These are phyloP conservation scores for Vitis labrusca DNA, from an alignment of 164 flowering plant genomes.

Conservation along the genomic window DNA sequence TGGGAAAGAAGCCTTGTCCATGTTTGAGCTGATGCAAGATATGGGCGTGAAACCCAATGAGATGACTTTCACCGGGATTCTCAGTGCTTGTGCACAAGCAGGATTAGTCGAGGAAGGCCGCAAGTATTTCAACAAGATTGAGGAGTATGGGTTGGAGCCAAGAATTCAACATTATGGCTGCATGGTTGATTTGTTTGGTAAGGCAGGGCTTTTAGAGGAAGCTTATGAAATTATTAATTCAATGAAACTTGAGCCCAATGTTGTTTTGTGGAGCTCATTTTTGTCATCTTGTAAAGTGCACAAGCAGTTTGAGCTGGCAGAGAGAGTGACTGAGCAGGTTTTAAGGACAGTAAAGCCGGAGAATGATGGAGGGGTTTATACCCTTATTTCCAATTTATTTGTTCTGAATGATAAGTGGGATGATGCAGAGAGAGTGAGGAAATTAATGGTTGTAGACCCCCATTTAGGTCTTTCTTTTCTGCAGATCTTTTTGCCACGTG, in stretches of 20 bases:
- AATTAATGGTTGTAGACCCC: too few species aligned
- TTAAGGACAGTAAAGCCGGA: slow-evolving; percentile 44
- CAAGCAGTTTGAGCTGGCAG: slow-evolving; percentile 57
- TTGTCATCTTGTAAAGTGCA: slow-evolving; percentile 63
- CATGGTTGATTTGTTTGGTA: slow-evolving; percentile 66
- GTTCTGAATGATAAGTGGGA: slow-evolving; percentile 53
- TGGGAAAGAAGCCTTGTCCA: slow-evolving; percentile 34
- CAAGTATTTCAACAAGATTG: slow-evolving; percentile 38
- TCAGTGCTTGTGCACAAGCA: slow-evolving; percentile 51
- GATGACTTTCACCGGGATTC: slow-evolving; percentile 55
- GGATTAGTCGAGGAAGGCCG: slow-evolving; percentile 52
- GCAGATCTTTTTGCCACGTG: too few species aligned
- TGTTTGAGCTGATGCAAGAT: slow-evolving; percentile 47
- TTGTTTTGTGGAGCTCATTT: slow-evolving; percentile 57
- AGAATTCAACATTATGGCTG: slow-evolving; percentile 66
- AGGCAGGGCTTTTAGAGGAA: slow-evolving; percentile 59
- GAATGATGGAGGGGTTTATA: slow-evolving; percentile 62
- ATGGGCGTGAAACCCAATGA: slow-evolving; percentile 48
- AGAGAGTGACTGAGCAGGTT: slow-evolving; percentile 52
- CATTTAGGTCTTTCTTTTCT: too few species aligned
- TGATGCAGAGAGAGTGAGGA: slow-evolving; percentile 50
- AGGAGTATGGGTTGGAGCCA: slow-evolving; percentile 39
- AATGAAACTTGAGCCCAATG: slow-evolving; percentile 58
- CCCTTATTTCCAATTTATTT: slow-evolving; percentile 54
- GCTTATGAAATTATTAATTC: slow-evolving; percentile 52